Base-by-base conservation (phyloP, 2,329 filamentous ascomycete genomes). In the Penicillium sp. region DNA sequence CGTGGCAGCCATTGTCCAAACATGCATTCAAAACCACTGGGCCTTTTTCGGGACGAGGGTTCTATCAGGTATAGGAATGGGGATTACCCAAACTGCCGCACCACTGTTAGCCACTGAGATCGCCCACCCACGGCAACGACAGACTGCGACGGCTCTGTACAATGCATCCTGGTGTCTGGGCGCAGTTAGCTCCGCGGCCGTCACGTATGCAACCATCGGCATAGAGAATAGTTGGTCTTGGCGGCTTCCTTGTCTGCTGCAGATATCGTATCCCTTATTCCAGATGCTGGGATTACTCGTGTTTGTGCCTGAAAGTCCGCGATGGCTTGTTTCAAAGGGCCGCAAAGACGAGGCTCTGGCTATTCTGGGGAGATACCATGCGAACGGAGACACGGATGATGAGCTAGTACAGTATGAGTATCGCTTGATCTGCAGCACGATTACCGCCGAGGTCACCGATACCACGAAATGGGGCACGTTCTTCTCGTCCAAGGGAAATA, bases 241-340 rank as follows among this genome's bases (percentile, higher is more conserved):
- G 83, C 68, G 78, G 18, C 72, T 81, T 13, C 82, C 83, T 0
- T 75, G 81, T 18, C 68, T 80, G 53, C 65, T 80, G 4, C 79
- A 81, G 59, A 68, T 72, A 7, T 70, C 69, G 1, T 69, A 75
- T 28, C 71, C 69, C 13, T 57, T 64, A 2, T 55, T 82, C 6
- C 78, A 82, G 39, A 68, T 79, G 30, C 19, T 73, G 25, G 66
- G 75, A 22, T 71, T 50, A 11, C 4, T 76, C 2, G 79, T 75
- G 49, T 76, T 82, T 58, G 68, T 84, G 0, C 82, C 83, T 0
- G 82, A 86, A 58, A 82, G 79, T 1, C 82, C 82, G 1, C 69
- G 82, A 41, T 84, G 81, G 81, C 72, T 84, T n/a, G 79, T 82
- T 45, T 77, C 78, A 35, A 77, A 81, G 46, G 77, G 80, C 52